Conservation (phyloP, 352 stramenopile genomes). For the Plasmopara muralis region DNA sequence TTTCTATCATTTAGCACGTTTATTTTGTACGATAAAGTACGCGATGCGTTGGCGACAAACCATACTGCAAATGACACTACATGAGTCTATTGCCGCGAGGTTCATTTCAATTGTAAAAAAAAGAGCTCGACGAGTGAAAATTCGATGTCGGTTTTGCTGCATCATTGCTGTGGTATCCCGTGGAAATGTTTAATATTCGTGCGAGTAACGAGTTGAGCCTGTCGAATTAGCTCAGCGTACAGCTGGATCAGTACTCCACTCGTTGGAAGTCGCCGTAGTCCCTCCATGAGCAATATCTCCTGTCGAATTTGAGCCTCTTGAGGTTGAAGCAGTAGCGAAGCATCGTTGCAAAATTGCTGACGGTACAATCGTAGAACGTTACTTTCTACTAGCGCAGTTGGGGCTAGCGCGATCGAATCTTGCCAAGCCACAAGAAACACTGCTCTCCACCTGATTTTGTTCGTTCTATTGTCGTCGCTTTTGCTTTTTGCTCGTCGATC, state of each 20-base stretch:
- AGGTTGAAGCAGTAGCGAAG: slow-evolving; percentile 17
- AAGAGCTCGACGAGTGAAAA: too few species aligned
- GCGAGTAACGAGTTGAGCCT: slow-evolving; percentile 21
- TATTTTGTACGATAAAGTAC: too few species aligned
- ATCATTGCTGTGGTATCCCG: background rate
- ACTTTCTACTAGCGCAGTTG: slow-evolving; percentile 18
- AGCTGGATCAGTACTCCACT: slow-evolving; percentile 38
- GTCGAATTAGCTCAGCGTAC: slow-evolving; percentile 46
- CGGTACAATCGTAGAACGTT: slow-evolving; percentile 36
- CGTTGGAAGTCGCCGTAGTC: slow-evolving; percentile 38
- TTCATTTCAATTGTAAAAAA: too few species aligned
- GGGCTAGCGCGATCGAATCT: slow-evolving; percentile 26
- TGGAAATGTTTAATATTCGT: slow-evolving; percentile 12
- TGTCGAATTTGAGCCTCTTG: slow-evolving; percentile 36
- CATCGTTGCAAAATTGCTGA: slow-evolving; percentile 1
- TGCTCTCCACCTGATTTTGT: slow-evolving; percentile 33
- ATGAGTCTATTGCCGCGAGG: too few species aligned
- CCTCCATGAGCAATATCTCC: slow-evolving; percentile 62
- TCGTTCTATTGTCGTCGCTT: slow-evolving; percentile 2
- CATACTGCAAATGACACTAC: too few species aligned
- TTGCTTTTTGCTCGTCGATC: slow-evolving; percentile 1
- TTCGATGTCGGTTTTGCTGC: too few species aligned
- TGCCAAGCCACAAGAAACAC: slow-evolving; percentile 39
- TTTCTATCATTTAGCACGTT: too few species aligned
- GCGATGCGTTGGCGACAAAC: too few species aligned